Conservation (phyloP, 202 grass and related monocot species). For the Cymbopogon flexuosus region DNA sequence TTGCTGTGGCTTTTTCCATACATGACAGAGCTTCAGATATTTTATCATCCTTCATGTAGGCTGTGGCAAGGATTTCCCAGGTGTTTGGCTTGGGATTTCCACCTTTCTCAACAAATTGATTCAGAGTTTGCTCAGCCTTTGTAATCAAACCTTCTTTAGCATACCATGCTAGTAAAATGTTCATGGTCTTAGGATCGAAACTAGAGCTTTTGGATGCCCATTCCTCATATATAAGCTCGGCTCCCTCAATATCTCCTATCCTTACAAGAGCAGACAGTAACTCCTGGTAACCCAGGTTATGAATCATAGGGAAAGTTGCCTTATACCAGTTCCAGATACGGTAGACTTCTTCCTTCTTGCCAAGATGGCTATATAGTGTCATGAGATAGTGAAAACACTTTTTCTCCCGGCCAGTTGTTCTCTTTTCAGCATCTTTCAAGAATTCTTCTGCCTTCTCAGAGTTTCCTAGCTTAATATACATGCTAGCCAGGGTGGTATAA, state of each 20-base stretch:
- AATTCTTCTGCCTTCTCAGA: constrained; percentile 69
- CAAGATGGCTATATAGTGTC: constrained; percentile 65
- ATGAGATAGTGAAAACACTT: constrained; percentile 79
- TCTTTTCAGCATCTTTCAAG: constrained; percentile 76
- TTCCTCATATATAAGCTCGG: constrained; percentile 75
- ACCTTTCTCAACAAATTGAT: constrained; percentile 63
- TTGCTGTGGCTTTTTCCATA: constrained; percentile 60
- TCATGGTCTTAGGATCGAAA: constrained; percentile 74
- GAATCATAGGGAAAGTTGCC: constrained; percentile 61
- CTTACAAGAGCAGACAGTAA: constrained; percentile 66
- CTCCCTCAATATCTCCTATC: constrained; percentile 67
- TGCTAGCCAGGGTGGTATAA: constrained; percentile 80
- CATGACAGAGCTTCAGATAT: constrained; percentile 57
- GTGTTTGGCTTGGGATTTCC: constrained; percentile 65
- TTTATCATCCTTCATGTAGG: constrained; percentile 55
- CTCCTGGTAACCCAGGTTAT: constrained; percentile 75
- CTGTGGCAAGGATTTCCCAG: constrained; percentile 77
- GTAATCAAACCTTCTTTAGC: constrained; percentile 51
- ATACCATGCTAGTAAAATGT: constrained; percentile 80
- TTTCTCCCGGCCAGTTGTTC: constrained; percentile 68
- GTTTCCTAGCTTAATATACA: constrained; percentile 62
- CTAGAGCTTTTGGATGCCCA: constrained; percentile 56
- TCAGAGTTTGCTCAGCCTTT: constrained; percentile 60
- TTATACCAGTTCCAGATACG: constrained; percentile 93
- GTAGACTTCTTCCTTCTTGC: constrained; percentile 76